phyloP scores from a whole-genome alignment of 2,329 filamentous ascomycete species.

The Alternaria hordeiaustralica region DNA sequence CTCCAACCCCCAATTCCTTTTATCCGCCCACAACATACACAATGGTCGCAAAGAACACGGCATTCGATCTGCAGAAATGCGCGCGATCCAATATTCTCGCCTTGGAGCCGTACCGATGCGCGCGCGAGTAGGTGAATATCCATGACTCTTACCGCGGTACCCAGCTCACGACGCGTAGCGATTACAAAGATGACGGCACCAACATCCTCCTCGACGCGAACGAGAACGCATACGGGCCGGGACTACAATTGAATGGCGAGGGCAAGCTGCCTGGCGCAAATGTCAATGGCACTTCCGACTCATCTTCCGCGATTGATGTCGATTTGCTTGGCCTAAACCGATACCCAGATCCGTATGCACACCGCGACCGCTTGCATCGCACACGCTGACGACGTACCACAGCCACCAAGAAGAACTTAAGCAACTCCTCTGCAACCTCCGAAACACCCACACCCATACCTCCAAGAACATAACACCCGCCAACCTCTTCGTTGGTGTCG shows the following conservation, averaged over 20 bases:
- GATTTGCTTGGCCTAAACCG: slow-evolving; percentile 86
- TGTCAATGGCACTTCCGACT: slow-evolving; percentile 47
- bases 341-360: slow-evolving; percentile 81
- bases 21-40: neutral
- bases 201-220: slow-evolving; percentile 98
- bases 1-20: neutral
- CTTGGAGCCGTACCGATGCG: slow-evolving; percentile 61
- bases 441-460: slow-evolving; percentile 86
- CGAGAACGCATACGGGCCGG: slow-evolving; percentile 93
- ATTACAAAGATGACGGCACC: slow-evolving; percentile 98
- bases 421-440: slow-evolving; percentile 81
- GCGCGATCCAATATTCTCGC: slow-evolving; percentile 61
- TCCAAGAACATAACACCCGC: slow-evolving; percentile 73
- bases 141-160: slow-evolving; percentile 5
- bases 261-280: slow-evolving; percentile 56
- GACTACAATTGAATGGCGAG: slow-evolving; percentile 63
- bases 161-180: slow-evolving; percentile 60
- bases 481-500: slow-evolving; percentile 93
- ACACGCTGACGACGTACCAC: neutral
- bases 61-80: slow-evolving; percentile 58
- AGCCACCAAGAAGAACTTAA: slow-evolving; percentile 87
- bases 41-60: slow-evolving; percentile 38
- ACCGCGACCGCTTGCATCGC: neutral
- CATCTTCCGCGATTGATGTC: slow-evolving; percentile 61
- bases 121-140: slow-evolving; percentile 56